A percentile compares a stretch with the other conserved stretches of the same genome.
These are phyloP conservation scores for Triticum dicoccoides DNA, from an alignment of 176 grass and related monocot genomes.

Conservation along the genomic window DNA sequence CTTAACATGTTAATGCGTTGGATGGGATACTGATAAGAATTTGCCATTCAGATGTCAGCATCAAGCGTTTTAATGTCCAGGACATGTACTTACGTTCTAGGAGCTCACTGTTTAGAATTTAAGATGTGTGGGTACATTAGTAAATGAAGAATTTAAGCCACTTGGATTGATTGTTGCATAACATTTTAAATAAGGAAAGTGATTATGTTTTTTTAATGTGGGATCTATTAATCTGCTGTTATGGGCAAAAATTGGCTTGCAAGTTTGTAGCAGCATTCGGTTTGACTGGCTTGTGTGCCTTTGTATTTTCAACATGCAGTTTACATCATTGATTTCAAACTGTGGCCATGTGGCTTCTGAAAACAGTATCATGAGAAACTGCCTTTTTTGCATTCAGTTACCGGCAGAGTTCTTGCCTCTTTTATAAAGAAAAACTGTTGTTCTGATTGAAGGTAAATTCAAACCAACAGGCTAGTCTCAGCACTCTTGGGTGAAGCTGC, in stretches of 20 bases:
- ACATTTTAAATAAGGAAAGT: background rate
- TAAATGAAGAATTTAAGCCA: background rate
- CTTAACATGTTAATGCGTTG: too few species aligned
- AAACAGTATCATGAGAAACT: background rate
- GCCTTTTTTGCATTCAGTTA: background rate
- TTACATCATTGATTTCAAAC: background rate
- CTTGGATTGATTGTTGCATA: background rate
- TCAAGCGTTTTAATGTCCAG: background rate
- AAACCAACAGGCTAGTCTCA: background rate
- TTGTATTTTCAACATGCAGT: background rate
- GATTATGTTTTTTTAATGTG: background rate
- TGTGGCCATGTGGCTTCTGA: background rate
- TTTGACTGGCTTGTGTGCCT: background rate
- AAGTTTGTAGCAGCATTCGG: background rate
- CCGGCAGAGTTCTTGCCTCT: background rate
- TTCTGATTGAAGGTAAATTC: background rate
- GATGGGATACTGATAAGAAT: background rate
- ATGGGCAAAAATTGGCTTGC: background rate
- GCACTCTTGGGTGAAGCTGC: background rate
- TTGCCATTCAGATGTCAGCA: background rate
- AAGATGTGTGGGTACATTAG: background rate
- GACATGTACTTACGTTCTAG: background rate
- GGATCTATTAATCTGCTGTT: background rate
- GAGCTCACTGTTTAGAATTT: background rate
- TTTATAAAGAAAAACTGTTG: slow-evolving; percentile 7